Evolutionary conservation across 1,284 basidiomycete species (phyloP), one percentile per base, ranked within the genome.

Genomic region (Ceratobasidium sp.): DNA sequence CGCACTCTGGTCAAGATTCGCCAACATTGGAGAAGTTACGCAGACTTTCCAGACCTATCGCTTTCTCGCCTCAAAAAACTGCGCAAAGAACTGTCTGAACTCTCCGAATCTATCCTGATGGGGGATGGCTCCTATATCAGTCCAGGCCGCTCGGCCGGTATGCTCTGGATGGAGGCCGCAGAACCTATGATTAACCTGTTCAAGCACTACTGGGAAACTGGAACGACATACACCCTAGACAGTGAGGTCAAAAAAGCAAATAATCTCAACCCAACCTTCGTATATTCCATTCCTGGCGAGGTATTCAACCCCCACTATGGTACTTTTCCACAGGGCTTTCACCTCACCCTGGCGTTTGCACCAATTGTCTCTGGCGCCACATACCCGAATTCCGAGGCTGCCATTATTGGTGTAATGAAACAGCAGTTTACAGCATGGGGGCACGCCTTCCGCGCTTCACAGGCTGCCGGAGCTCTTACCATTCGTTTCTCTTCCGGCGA

Each of bases 221-320:
- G 67, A 12, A 60, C 56, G 2, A 46, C 30, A 5, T 40, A 46
- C 33, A 38, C 54, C 3, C 42, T 9, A 0, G 25, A 23, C 2
- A 77, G 76, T 25, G 30, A 51, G 3, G 14, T 40, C n/a, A 36
- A 25, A 12, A 16, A 7, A 7, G 54, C 67, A 23, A 70, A 12
- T 21, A 21, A 60, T 4, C n/a, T 70, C 7, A 70, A 70, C 21
- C 67, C 67, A 38, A 59, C 54, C 1, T 70, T 70, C 33, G 12
- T 60, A 1, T 70, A 70, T 30, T 59, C 67, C 2, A 11, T 33
- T 3, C 9, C 56, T 0, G 67, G 67, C 1, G 67, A 70, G 14
- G 14, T 2, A 5, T 60, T 70, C 42, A 38, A 60, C 36, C 67
- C 30, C 2, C 67, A 70, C n/a, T 38, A 36, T 30, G 56, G 28